A percentile compares a stretch with the other conserved stretches of the same genome.
phyloP scores from a whole-genome alignment of 2,329 filamentous ascomycete genomes.

The Phyllosticta citrichinensis region DNA sequence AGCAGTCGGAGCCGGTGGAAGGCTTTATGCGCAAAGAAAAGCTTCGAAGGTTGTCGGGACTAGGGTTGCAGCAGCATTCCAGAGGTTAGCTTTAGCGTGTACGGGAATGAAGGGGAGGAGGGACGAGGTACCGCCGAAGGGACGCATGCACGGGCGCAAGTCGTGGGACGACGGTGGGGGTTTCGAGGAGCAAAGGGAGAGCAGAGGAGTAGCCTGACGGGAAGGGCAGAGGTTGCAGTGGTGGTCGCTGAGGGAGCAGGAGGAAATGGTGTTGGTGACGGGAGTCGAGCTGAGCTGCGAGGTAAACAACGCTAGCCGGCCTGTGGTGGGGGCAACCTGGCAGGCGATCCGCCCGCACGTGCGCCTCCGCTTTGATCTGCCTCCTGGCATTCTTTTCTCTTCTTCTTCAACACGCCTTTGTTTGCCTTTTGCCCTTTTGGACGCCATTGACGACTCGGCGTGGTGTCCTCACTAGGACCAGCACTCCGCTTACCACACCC shows the following conservation, averaged over 20 bases:
- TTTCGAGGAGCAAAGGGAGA: neutral
- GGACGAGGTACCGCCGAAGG: conserved; percentile 1
- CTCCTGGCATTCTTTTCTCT: neutral
- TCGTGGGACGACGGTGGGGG: neutral
- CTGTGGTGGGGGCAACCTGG: neutral
- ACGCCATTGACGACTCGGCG: no score
- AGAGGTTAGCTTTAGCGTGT: conserved; percentile 5
- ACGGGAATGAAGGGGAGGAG: conserved; percentile 5
- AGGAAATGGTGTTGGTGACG: neutral
- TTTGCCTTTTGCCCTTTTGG: neutral
- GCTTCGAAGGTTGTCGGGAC: neutral
- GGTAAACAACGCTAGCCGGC: conserved; percentile 9
- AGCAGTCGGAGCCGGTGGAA: conserved; percentile 1
- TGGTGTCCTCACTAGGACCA: no score
- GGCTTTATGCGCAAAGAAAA: conserved; percentile 3
- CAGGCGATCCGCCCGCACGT: neutral
- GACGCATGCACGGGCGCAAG: neutral
- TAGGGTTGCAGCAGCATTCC: conserved; percentile 9
- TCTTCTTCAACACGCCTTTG: neutral
- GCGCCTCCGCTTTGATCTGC: neutral
- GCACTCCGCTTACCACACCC: no score
- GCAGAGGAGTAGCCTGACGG: neutral
- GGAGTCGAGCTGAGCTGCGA: neutral
- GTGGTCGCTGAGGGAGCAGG: conserved; percentile 2
- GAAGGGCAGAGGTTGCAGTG: neutral